phyloP scores from a whole-genome alignment of 208 protist genomes.

The Leishmania martiniquensis region DNA sequence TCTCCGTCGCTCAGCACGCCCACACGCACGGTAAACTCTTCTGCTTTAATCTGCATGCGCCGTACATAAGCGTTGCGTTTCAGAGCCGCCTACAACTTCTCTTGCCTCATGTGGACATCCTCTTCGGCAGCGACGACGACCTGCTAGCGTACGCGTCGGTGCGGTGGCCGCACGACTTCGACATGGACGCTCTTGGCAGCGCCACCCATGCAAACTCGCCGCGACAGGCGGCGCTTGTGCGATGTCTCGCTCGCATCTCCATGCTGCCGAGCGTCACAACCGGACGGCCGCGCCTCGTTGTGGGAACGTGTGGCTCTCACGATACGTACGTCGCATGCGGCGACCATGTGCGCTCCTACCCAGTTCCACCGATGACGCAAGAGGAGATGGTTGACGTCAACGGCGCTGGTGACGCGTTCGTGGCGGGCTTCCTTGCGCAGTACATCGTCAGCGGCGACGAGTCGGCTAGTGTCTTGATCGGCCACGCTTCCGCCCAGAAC shows the following conservation, averaged over 20 bases:
- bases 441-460: conserved; percentile 49
- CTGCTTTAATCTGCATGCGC: conserved; percentile 95
- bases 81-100: conserved; percentile 70
- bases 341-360: conserved; percentile 41
- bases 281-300: conserved; percentile 69
- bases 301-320: conserved; percentile 93
- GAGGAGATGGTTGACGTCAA: conserved; percentile 97
- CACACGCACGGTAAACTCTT: conserved; percentile 90
- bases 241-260: conserved; percentile 61
- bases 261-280: conserved; percentile 62
- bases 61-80: conserved; percentile 94
- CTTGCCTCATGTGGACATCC: conserved; percentile 94
- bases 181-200: conserved; percentile 12
- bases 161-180: conserved; percentile 63
- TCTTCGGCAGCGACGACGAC: conserved; percentile 97
- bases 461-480: conserved; percentile 61
- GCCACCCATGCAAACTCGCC: conserved; percentile 12
- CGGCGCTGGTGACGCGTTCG: conserved; percentile 98
- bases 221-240: conserved; percentile 25
- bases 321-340: conserved; percentile 81
- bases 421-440: conserved; percentile 95
- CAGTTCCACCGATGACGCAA: conserved; percentile 49
- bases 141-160: conserved; percentile 71
- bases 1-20: conserved; percentile 79
- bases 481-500: conserved; percentile 72